Percentiles rank a stretch among this genome's conserved stretches.
These are phyloP conservation scores for Salix arbutifolia DNA, from an alignment of 345 rosid genomes.

Conservation along the genomic window DNA sequence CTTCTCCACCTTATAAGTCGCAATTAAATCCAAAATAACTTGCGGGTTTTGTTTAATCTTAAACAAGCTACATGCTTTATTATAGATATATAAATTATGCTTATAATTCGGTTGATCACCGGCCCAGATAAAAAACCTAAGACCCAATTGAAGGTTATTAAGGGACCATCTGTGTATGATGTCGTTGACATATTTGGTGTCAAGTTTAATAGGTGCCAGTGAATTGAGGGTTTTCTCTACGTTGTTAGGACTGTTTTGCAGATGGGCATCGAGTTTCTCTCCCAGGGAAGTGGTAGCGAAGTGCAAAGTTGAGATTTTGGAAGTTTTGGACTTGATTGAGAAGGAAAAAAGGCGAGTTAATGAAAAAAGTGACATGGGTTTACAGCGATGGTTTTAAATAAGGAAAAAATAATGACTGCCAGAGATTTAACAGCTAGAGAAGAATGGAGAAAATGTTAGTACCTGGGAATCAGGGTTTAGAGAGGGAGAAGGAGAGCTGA, in stretches of 20 bases:
- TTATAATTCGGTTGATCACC: slow-evolving; percentile 60
- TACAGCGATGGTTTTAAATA: too few species aligned
- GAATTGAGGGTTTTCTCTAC: slow-evolving; percentile 46
- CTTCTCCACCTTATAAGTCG: slow-evolving; percentile 43
- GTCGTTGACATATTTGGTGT: slow-evolving; percentile 46
- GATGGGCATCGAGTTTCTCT: slow-evolving; percentile 36
- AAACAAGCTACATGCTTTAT: slow-evolving; percentile 57
- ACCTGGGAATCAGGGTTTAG: neutral
- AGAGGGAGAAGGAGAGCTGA: neutral
- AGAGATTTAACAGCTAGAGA: neutral
- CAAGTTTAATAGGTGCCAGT: slow-evolving; percentile 38
- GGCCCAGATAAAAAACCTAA: slow-evolving; percentile 79
- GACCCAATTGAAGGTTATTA: slow-evolving; percentile 45
- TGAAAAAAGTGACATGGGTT: slow-evolving; percentile 4
- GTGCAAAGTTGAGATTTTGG: slow-evolving; percentile 28
- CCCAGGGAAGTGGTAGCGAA: slow-evolving; percentile 37
- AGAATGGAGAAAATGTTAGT: neutral
- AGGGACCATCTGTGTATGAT: slow-evolving; percentile 47
- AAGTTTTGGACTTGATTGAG: slow-evolving; percentile 22
- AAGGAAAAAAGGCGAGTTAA: slow-evolving; percentile 15
- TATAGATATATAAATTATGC: slow-evolving; percentile 60
- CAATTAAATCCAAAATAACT: slow-evolving; percentile 47
- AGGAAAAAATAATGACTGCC: too few species aligned
- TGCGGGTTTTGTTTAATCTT: slow-evolving; percentile 48
- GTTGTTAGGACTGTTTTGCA: slow-evolving; percentile 36